phyloP scores from a whole-genome alignment of 2,329 filamentous ascomycete genomes.

The Fusarium fracticaudum region DNA sequence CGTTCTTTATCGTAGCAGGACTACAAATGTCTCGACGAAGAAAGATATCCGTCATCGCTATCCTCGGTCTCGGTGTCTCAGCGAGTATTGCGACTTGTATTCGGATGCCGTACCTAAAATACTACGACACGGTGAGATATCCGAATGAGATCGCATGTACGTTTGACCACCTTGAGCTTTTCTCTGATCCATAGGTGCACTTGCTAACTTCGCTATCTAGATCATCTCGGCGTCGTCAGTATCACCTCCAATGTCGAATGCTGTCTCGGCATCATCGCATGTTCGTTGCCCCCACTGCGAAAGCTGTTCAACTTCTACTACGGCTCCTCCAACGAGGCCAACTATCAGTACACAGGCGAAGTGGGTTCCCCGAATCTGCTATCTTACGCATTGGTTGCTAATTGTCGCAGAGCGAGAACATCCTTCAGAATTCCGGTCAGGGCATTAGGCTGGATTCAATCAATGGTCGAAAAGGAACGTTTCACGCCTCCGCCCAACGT shows the following conservation, averaged over 20 bases:
- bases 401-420: background rate
- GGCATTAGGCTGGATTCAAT: slow-evolving; percentile 3
- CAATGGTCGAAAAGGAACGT: background rate
- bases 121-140: slow-evolving; percentile 3
- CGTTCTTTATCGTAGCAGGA: background rate
- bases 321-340: background rate
- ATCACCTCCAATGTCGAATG: slow-evolving; percentile 16
- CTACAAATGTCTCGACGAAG: slow-evolving; percentile 11
- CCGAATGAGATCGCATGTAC: slow-evolving; percentile 3
- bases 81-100: slow-evolving; percentile 8
- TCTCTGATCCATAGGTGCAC: fast-evolving
- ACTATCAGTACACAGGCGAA: background rate
- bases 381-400: background rate
- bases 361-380: background rate
- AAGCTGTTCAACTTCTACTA: slow-evolving; percentile 14
- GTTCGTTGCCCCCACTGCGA: background rate
- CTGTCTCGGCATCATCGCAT: slow-evolving; percentile 14
- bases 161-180: background rate
- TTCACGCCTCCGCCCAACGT: background rate
- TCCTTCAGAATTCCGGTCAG: background rate
- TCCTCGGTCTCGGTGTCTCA: background rate
- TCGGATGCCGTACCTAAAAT: slow-evolving; percentile 12
- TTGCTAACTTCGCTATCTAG: background rate
- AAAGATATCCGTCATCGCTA: slow-evolving; percentile 5
- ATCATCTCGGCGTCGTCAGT: slow-evolving; percentile 14